Base-by-base conservation (phyloP, 1,139 yeast species). In the Citeromyces hawaiiensis region DNA sequence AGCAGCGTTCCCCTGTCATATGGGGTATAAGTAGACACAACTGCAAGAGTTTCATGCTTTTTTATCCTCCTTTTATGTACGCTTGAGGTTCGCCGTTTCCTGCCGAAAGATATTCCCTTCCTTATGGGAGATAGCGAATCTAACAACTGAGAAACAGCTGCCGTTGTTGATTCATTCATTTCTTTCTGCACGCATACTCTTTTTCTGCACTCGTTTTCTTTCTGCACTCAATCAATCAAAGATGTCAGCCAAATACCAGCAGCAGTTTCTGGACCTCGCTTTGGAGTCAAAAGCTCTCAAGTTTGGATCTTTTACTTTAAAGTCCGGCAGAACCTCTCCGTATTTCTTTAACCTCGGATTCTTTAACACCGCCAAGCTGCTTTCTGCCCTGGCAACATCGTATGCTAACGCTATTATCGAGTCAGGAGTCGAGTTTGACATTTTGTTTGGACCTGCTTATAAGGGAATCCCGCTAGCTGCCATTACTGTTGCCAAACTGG, bases 391-490 rank as follows among this genome's bases (percentile, higher is more conserved):
- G 53, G 96, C 96, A 25, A 72, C 80, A 8, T 83, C 96, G 5
- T 91, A 87, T 55, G 97, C 98, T 38, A 70, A 74, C 45, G 83
- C 96, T 34, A 88, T 91, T 49, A 78, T 87, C 48, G 76, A 73
- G 39, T 71, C 91, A 1, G 87, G 81, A 4, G 56, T 91, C 43
- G 80, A 86, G 56, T 88, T 91, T 52, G 98, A 91, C 54, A 78
- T 91, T 34, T 66, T 91, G 43, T 91, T 91, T 53, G 98, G 98
- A 10, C 98, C 98, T 14, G 98, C 98, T 23, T 91, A 91, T 64
- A 91, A 91, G 64, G 98, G 98, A 19, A 91, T 91, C 50, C 95
- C 98, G 25, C 69, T 91, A 42, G 94, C 95, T 40, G 95, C 98
- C 7, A 73, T 88, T 44, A 86, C 96, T 9, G 86, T 85, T 42